A percentile compares a stretch with the other conserved stretches of the same genome.
These are phyloP conservation scores for Coemansia sp. DNA, from an alignment of 192 early-diverging fungal genomes.

Conservation along the genomic window DNA sequence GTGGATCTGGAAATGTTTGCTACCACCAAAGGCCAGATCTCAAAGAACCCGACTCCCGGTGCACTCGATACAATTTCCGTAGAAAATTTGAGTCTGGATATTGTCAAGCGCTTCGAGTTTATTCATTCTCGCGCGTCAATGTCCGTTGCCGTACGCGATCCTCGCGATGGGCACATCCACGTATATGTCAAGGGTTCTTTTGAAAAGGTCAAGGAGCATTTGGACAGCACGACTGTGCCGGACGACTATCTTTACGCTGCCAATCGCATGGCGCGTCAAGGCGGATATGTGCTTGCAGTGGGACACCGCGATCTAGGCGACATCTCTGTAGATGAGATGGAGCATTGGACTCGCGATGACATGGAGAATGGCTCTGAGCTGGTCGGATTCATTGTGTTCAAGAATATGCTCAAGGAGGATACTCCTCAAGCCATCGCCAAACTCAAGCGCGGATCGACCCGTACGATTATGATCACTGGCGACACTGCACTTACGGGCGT, in stretches of 20 bases:
- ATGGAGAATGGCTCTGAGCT: slow-evolving; percentile 59
- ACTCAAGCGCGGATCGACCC: slow-evolving; percentile 63
- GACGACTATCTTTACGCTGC: slow-evolving; percentile 57
- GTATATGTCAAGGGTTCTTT: slow-evolving; percentile 80
- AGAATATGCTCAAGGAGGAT: slow-evolving; percentile 74
- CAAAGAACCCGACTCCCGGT: background rate
- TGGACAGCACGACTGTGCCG: slow-evolving; percentile 50
- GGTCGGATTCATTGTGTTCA: slow-evolving; percentile 67
- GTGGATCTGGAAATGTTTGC: slow-evolving; percentile 80
- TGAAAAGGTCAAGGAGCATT: slow-evolving; percentile 63
- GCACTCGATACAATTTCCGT: slow-evolving; percentile 57
- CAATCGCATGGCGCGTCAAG: slow-evolving; percentile 61
- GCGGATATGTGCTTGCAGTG: slow-evolving; percentile 78
- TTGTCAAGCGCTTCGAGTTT: slow-evolving; percentile 75
- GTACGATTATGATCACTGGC: slow-evolving; percentile 82
- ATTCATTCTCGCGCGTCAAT: slow-evolving; percentile 72
- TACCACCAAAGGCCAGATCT: slow-evolving; percentile 53
- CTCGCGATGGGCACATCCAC: slow-evolving; percentile 53
- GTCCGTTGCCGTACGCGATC: slow-evolving; percentile 65
- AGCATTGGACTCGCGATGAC: slow-evolving; percentile 55
- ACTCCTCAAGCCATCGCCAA: slow-evolving; percentile 64
- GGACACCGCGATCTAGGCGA: slow-evolving; percentile 63
- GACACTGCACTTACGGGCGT: slow-evolving; percentile 74
- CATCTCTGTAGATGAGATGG: slow-evolving; percentile 48
- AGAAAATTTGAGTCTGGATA: slow-evolving; percentile 14